phyloP scores from a whole-genome alignment of 2,329 filamentous ascomycete species.

The Neofusicoccum ribis region DNA sequence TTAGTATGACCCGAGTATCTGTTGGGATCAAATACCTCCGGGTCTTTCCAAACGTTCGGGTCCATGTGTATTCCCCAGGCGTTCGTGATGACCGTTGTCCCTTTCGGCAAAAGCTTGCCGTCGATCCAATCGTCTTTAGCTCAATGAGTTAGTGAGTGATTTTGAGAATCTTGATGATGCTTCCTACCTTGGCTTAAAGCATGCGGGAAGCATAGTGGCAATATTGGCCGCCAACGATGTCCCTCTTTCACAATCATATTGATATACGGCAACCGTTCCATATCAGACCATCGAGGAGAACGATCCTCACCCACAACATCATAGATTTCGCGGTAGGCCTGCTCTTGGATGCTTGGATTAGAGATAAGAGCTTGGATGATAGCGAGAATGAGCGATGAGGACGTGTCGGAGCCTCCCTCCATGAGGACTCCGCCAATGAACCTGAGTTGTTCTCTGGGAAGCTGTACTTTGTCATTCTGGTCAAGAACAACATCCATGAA shows the following conservation, averaged over 20 bases:
- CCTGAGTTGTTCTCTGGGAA: conserved; percentile 30
- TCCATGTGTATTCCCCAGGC: conserved; percentile 41
- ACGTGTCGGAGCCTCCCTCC: conserved; percentile 41
- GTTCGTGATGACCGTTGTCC: conserved; percentile 40
- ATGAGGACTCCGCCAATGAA: conserved; percentile 40
- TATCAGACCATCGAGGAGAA: conserved; percentile 1
- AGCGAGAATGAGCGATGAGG: conserved; percentile 25
- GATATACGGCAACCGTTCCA: conserved; percentile 11
- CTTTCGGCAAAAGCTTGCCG: conserved; percentile 44
- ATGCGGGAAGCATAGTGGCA: conserved; percentile 38
- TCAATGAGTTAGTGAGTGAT: too few relatives aligned
- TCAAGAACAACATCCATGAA: conserved; percentile 31
- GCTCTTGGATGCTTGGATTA: not conserved
- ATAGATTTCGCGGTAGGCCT: not conserved
- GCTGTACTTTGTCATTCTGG: conserved; percentile 20
- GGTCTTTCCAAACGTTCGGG: conserved; percentile 23
- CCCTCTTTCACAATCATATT: conserved; percentile 31
- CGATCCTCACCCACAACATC: not conserved
- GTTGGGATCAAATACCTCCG: conserved; percentile 23
- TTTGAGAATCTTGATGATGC: conserved; percentile 11
- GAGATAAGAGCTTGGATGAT: not conserved
- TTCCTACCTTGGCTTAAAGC: conserved; percentile 37
- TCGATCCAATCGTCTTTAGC: conserved; percentile 40
- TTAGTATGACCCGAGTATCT: not conserved
- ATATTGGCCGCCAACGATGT: conserved; percentile 37